Conservation (phyloP, 78 protist genomes). For the Pigoraptor vietnamica region DNA sequence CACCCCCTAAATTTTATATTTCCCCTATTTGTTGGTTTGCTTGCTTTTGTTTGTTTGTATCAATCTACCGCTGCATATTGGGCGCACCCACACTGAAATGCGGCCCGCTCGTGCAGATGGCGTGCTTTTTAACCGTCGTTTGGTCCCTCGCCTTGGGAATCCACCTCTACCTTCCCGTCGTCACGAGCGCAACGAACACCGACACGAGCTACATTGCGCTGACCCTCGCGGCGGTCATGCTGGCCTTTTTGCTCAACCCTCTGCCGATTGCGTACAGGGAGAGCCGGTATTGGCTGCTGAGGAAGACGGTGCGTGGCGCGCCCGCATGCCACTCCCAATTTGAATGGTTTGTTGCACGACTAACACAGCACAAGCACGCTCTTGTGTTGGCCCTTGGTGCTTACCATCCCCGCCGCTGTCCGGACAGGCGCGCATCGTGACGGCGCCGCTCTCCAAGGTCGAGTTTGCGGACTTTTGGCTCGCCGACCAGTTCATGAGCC, state of each 20-base stretch:
- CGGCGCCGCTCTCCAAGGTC: conserved; percentile 13
- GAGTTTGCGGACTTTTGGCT: conserved; percentile 25
- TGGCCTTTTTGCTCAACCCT: conserved; percentile 3
- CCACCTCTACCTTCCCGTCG: neutral
- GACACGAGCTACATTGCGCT: neutral
- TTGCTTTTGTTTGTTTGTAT: neutral
- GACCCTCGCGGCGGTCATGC: neutral
- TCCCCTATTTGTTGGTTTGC: neutral
- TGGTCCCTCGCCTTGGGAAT: neutral
- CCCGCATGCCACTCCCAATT: neutral
- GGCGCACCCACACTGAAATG: neutral
- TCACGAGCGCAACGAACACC: neutral
- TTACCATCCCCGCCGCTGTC: neutral
- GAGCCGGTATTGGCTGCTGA: conserved; percentile 5
- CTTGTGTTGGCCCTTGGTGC: neutral
- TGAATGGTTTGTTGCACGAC: neutral
- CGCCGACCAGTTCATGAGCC: conserved; percentile 25
- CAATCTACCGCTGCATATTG: too few relatives aligned
- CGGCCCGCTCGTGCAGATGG: neutral
- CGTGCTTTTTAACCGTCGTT: too few relatives aligned
- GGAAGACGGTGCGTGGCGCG: neutral
- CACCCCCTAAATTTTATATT: neutral
- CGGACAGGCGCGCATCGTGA: neutral
- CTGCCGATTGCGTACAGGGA: neutral
- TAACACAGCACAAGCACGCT: neutral